A percentile compares a stretch with the other conserved stretches of the same genome.
Conservation (phyloP, 805 yeast genomes). For the Myxozyma kluyveri region DNA sequence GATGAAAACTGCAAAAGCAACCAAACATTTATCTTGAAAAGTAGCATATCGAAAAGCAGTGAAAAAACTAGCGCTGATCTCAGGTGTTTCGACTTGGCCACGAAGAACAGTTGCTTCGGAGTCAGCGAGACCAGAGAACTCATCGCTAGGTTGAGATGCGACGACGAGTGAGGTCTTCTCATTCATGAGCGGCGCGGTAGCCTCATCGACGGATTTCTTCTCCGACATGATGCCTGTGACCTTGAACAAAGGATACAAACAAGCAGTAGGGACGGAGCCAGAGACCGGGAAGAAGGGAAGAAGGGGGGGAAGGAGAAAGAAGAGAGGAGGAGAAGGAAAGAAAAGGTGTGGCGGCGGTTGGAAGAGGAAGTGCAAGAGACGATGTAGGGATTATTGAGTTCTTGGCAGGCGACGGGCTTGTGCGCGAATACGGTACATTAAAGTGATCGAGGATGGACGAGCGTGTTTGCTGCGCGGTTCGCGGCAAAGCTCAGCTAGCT, state of each 20-base stretch:
- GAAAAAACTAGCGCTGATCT: slow-evolving; percentile 30
- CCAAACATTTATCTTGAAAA: slow-evolving; percentile 2
- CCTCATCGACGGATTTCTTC: slow-evolving; percentile 3
- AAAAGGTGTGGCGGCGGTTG: background rate
- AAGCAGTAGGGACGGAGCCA: background rate
- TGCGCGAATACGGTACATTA: too few relatives aligned
- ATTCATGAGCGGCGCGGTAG: slow-evolving; percentile 14
- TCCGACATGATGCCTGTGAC: slow-evolving; percentile 10
- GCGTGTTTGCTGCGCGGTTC: too few relatives aligned
- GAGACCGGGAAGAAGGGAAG: background rate
- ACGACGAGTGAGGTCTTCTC: slow-evolving; percentile 4
- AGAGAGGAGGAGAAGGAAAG: background rate
- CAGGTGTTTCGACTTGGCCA: slow-evolving; percentile 35
- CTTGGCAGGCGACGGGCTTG: too few relatives aligned
- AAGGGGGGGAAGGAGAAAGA: background rate
- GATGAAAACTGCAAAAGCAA: slow-evolving; percentile 14
- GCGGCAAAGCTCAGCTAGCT: too few relatives aligned
- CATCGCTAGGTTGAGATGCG: slow-evolving; percentile 11
- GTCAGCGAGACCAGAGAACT: slow-evolving; percentile 33
- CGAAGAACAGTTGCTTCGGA: slow-evolving; percentile 38
- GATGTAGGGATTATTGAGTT: too few relatives aligned
- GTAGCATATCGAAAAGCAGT: slow-evolving; percentile 40
- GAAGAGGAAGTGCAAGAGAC: too few relatives aligned
- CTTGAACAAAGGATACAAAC: too few relatives aligned
- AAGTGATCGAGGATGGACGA: too few relatives aligned